A percentile compares a stretch with the other conserved stretches of the same genome.
phyloP scores from a whole-genome alignment of 2,329 filamentous ascomycete genomes.

The Nemania bipapillata region DNA sequence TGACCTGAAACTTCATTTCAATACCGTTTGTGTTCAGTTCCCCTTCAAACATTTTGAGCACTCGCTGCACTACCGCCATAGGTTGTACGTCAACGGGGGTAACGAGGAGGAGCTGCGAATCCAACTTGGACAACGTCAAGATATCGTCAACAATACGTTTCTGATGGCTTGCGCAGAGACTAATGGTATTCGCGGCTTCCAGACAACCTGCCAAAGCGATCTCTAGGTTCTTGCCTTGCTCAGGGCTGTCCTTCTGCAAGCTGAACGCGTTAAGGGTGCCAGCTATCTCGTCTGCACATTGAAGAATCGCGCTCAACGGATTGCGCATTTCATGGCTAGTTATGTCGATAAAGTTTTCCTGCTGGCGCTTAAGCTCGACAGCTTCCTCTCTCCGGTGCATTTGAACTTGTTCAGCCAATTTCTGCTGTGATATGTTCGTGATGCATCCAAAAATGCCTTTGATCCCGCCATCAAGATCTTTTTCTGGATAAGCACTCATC shows the following conservation, averaged over 20 bases:
- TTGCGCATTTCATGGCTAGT: conserved; percentile 82
- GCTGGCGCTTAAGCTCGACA: conserved; percentile 78
- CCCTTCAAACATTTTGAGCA: conserved; percentile 81
- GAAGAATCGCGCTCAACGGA: conserved; percentile 77
- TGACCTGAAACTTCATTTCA: conserved; percentile 73
- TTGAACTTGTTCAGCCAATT: conserved; percentile 84
- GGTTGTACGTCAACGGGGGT: conserved; percentile 77
- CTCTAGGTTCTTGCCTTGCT: conserved; percentile 59
- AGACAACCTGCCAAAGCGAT: conserved; percentile 64
- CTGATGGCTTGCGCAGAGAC: conserved; percentile 81
- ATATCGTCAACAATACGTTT: conserved; percentile 77
- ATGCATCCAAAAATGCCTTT: conserved; percentile 83
- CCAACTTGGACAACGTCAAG: conserved; percentile 74
- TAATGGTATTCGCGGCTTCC: conserved; percentile 84
- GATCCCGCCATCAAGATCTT: conserved; percentile 69
- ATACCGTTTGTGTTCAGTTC: conserved; percentile 79
- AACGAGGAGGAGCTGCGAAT: conserved; percentile 75
- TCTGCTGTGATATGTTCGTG: conserved; percentile 86
- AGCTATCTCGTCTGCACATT: conserved; percentile 79
- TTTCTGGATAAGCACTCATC: conserved; percentile 80
- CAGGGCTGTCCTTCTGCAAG: conserved; percentile 50
- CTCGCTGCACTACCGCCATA: conserved; percentile 72
- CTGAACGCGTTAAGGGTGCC: conserved; percentile 61
- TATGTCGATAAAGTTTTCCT: conserved; percentile 78
- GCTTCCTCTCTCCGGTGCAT: conserved; percentile 81